Base-by-base conservation (phyloP, 225 moss, liverwort and hornwort species). In the Ulota crispa region DNA sequence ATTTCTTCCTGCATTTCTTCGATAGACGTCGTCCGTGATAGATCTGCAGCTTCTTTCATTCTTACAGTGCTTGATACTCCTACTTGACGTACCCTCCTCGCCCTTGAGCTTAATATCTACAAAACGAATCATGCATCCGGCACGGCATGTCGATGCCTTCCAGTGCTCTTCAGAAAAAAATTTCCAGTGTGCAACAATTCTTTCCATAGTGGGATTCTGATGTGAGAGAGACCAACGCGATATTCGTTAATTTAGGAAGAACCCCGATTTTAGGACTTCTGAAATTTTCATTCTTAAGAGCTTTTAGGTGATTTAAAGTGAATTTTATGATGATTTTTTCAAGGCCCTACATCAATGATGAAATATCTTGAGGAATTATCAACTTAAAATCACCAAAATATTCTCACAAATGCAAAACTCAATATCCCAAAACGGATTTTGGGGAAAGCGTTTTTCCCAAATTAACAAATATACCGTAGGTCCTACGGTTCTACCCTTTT, bases 131-230 rank as follows among this genome's bases (percentile, higher is more conserved):
- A 77, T 14, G 19, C 42, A 66, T 28, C 30, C 57, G 57, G 56
- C 77, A 72, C 7, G 37, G 81, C 77, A 72, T 59, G 24, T 9
- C 76, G 67, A 69, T 64, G 63, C 83, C 77, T 76, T 82, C 76
- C 47, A 75, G 68, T 15, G 19, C 9, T 52, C 24, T 68, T 80
- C 62, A 84, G 31, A 60, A 62, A 61, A 28, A 75, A 2, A 11
- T 26, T 61, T 20, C 34, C 12, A 75, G 30, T 52, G 37, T n/a
- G 8, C 18, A 30, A 77, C 2, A 65, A 61, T 15, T 50, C 36
- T 45, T 54, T 59, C 79, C 65, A 27, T 11, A 26, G 10, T 24
- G 8, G 5, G 27, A 32, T n/a, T 65, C 45, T 55, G 9, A 47
- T 56, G 26, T 24, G 10, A 43, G 7, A 32, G 41, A 1, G 3